phyloP scores from a whole-genome alignment of 2,329 filamentous ascomycete genomes.

The Exophiala sideris region DNA sequence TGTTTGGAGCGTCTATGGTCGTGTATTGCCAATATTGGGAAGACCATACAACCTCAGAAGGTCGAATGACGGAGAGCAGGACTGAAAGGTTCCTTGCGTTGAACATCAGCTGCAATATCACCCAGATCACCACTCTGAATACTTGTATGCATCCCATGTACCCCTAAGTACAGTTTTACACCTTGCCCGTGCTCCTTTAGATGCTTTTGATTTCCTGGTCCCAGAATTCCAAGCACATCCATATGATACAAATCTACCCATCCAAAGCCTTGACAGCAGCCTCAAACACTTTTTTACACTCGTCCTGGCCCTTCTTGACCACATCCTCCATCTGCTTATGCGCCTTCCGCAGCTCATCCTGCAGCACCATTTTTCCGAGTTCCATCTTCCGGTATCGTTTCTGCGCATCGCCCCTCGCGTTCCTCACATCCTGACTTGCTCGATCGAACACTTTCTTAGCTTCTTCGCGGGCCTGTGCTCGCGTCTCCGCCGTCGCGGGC shows the following conservation, averaged over 20 bases:
- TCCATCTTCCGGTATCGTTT: conserved; percentile 45
- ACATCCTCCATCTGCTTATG: conserved; percentile 48
- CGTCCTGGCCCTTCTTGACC: conserved; percentile 45
- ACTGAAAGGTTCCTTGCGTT: no score
- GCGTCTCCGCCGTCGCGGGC: conserved; percentile 46
- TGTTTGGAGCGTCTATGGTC: no score
- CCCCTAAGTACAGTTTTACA: no score
- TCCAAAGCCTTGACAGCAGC: conserved; percentile 32
- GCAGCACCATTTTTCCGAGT: conserved; percentile 42
- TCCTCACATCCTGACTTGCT: conserved; percentile 38
- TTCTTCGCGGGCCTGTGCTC: conserved; percentile 38
- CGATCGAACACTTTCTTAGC: conserved; percentile 44
- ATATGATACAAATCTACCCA: background rate
- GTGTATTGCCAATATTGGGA: no score
- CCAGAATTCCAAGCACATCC: no score
- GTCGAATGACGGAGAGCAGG: no score
- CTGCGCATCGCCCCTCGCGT: conserved; percentile 43
- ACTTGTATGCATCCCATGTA: no score
- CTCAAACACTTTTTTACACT: conserved; percentile 46
- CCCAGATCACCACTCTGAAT: no score
- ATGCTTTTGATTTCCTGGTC: background rate
- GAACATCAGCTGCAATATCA: no score
- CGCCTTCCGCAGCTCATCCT: conserved; percentile 46
- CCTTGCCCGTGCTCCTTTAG: no score
- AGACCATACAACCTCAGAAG: no score